Percentiles rank a stretch among this genome's conserved stretches.
phyloP scores from a whole-genome alignment of 345 rosid species.

The Cardamine chenopodiifolia region DNA sequence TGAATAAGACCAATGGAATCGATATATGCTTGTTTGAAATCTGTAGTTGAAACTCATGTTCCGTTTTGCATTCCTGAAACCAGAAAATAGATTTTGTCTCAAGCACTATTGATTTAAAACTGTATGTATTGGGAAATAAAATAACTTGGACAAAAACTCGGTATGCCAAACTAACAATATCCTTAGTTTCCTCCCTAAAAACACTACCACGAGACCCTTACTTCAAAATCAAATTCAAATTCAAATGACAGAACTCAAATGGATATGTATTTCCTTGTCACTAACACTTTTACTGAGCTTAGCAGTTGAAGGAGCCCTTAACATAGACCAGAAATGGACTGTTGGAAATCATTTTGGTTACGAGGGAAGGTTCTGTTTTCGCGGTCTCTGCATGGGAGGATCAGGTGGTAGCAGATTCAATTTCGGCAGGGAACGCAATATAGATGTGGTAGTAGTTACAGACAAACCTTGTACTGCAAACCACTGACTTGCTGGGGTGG shows the following conservation, averaged over 20 bases:
- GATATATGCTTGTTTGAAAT: too few relatives aligned
- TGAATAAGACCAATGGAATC: too few relatives aligned
- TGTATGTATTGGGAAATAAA: neutral
- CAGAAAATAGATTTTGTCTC: neutral
- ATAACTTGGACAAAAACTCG: neutral
- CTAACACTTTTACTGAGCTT: conserved; percentile 36
- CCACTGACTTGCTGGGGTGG: conserved; percentile 31
- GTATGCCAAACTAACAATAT: neutral
- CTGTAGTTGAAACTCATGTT: conserved; percentile 1
- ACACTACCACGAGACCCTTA: neutral
- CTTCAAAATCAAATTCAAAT: conserved; percentile 18
- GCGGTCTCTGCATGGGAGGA: conserved; percentile 41
- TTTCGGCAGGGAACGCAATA: neutral
- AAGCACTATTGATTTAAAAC: neutral
- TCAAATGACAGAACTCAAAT: conserved; percentile 37
- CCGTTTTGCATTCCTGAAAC: neutral
- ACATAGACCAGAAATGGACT: conserved; percentile 36
- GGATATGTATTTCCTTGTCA: too few relatives aligned
- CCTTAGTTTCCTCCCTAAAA: conserved; percentile 19
- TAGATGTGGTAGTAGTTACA: conserved; percentile 1
- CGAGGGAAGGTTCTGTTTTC: conserved; percentile 37
- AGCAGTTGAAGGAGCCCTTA: conserved; percentile 23
- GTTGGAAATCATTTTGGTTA: conserved; percentile 27
- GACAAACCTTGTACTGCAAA: conserved; percentile 28
- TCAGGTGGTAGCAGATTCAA: conserved; percentile 19